A percentile compares a stretch with the other conserved stretches of the same genome.
Conservation (phyloP, 2,329 filamentous ascomycete species). For the Alternaria triticimaculans region DNA sequence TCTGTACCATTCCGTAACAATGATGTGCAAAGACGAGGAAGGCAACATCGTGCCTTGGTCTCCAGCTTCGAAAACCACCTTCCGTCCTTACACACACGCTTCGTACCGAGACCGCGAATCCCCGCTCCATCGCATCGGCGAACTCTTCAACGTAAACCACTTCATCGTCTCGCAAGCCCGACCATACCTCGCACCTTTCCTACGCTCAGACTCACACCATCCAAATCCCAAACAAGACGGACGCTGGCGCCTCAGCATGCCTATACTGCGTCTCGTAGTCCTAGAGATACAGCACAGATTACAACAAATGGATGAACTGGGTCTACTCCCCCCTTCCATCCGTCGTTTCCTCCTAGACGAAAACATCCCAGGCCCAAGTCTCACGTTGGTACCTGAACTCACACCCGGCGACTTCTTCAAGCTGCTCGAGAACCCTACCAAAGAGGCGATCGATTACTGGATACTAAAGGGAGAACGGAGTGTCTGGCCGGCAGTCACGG, state of each 20-base stretch:
- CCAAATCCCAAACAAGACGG: constrained; percentile 67
- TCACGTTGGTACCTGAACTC: constrained; percentile 84
- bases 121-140: constrained; percentile 73
- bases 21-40: constrained; percentile 79
- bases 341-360: constrained; percentile 83
- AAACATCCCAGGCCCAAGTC: constrained; percentile 75
- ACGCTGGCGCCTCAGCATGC: constrained; percentile 64
- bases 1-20: constrained; percentile 69
- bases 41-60: constrained; percentile 79
- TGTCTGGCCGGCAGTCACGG: constrained; percentile 88
- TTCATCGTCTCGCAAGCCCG: constrained; percentile 93
- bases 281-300: constrained; percentile 82
- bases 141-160: constrained; percentile 92
- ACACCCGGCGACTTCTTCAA: constrained; percentile 74
- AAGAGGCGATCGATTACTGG: constrained; percentile 81
- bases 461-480: constrained; percentile 82
- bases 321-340: constrained; percentile 72
- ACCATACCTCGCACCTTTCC: constrained; percentile 86
- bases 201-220: constrained; percentile 80
- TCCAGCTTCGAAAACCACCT: constrained; percentile 64
- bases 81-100: constrained; percentile 70
- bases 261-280: constrained; percentile 69
- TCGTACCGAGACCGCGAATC: constrained; percentile 71
- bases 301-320: constrained; percentile 79
- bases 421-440: constrained; percentile 82